Percentiles rank a stretch among this genome's conserved stretches.
Conservation (phyloP, 1,139 yeast species). For the Suhomyces maxii region DNA sequence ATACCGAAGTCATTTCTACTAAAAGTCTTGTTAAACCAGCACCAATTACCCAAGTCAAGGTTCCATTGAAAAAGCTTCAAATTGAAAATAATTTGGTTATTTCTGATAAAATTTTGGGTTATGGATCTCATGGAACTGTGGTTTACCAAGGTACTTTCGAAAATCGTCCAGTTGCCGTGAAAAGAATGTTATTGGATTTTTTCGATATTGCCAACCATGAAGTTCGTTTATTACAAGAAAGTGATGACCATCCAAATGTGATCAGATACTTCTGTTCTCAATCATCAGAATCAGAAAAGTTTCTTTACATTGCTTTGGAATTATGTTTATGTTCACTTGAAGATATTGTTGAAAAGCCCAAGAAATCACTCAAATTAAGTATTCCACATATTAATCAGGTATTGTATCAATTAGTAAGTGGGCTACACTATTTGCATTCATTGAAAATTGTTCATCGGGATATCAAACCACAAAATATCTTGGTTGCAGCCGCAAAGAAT, state of each 20-base stretch:
- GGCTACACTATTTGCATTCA: slow-evolving; percentile 84
- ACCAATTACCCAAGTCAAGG: slow-evolving; percentile 14
- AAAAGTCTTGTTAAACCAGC: slow-evolving; percentile 30
- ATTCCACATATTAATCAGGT: slow-evolving; percentile 47
- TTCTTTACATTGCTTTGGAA: slow-evolving; percentile 89
- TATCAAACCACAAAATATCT: slow-evolving; percentile 91
- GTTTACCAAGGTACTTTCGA: slow-evolving; percentile 90
- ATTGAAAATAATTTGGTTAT: slow-evolving; percentile 59
- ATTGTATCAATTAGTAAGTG: slow-evolving; percentile 76
- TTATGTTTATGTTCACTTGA: slow-evolving; percentile 87
- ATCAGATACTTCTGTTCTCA: slow-evolving; percentile 91
- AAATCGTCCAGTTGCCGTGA: slow-evolving; percentile 92
- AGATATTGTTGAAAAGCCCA: slow-evolving; percentile 67
- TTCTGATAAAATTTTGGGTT: slow-evolving; percentile 77
- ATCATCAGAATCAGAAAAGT: slow-evolving; percentile 67
- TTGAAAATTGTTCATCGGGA: slow-evolving; percentile 94
- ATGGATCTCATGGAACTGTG: slow-evolving; percentile 96
- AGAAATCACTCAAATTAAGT: slow-evolving; percentile 18
- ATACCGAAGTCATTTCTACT: slow-evolving; percentile 25
- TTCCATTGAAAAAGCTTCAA: slow-evolving; percentile 35
- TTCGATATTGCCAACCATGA: slow-evolving; percentile 97
- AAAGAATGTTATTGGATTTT: slow-evolving; percentile 88
- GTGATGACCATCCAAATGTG: slow-evolving; percentile 96
- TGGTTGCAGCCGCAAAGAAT: slow-evolving; percentile 70
- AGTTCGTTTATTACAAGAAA: slow-evolving; percentile 81